Base-by-base conservation (phyloP, 1,139 yeast genomes). In the Yamadazyma sp. region DNA sequence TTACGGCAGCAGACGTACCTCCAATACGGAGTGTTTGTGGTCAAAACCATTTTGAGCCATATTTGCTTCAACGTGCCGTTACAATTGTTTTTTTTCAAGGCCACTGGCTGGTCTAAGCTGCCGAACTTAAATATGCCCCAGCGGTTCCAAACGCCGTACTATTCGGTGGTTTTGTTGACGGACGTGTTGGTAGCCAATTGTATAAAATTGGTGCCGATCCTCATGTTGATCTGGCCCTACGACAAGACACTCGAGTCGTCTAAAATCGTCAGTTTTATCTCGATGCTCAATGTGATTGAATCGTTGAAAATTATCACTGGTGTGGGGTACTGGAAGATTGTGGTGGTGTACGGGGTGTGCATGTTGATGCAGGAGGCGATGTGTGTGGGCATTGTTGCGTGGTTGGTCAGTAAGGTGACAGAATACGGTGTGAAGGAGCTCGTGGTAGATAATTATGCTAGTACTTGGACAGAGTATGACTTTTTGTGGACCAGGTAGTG, bases 201-300 rank as follows among this genome's bases (percentile, higher is more conserved):
- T 1, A 81, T 92, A 29, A 86, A 84, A 53, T 69, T 92, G 17
- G 83, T 90, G 45, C 98, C 98, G 0, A 85, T 94, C n/a, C 67
- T 92, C 25, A 90, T 90, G 90, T 70, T 92, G 27, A 90, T 94
- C 26, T 92, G 99, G 99, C 92, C 96, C 1, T 92, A 92, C 54
- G 97, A 92, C 53, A 58, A 57, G 27, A 76, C 86, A 6, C 73
- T 86, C 0, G 70, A 83, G 6, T 84, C 87, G 0, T 74, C 82
- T 11, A 67, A 70, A 13, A 67, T 82, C 12, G 82, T 86, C 21
- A 78, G 77, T 41, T 64, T 79, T 52, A 76, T 84, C 4, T 84
- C 87, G 1, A 73, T 76, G 33, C 57, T 84, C 38, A 83, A 78
- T 47, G 70, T 81, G 10, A 62, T 84, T 2, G 96, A 87, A 52